phyloP scores from a whole-genome alignment of 139 green algal genomes.

The Chlorella sp. region DNA sequence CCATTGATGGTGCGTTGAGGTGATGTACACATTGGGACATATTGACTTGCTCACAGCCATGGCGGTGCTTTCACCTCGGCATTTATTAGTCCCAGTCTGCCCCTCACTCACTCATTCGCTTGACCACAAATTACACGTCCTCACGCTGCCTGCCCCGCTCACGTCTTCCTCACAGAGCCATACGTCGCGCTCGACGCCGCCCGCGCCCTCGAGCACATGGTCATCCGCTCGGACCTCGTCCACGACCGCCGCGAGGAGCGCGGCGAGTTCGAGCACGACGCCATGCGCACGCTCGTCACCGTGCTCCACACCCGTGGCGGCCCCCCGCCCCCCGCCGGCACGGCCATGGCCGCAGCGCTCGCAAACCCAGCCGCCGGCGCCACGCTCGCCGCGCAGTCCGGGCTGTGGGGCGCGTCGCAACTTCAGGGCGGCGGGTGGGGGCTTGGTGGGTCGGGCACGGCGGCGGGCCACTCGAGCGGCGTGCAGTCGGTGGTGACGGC shows the following conservation, averaged over 20 bases:
- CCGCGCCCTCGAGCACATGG: slow-evolving; percentile 12
- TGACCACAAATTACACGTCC: too few relatives aligned
- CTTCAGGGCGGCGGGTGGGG: slow-evolving; percentile 1
- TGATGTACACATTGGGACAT: too few relatives aligned
- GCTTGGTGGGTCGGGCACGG: not conserved
- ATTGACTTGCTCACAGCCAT: too few relatives aligned
- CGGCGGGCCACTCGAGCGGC: not conserved
- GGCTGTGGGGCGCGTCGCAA: not conserved
- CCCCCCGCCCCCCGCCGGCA: too few relatives aligned
- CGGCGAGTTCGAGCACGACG: slow-evolving; percentile 8
- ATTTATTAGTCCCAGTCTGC: too few relatives aligned
- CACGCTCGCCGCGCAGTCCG: not conserved
- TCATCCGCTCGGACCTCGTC: slow-evolving; percentile 1
- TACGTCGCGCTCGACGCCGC: slow-evolving; percentile 13
- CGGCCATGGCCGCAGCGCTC: not conserved
- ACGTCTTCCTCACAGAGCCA: too few relatives aligned
- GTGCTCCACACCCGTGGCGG: not conserved
- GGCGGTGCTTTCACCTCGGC: too few relatives aligned
- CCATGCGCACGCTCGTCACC: slow-evolving; percentile 2
- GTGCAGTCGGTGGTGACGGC: not conserved
- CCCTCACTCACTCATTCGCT: too few relatives aligned
- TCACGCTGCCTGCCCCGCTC: too few relatives aligned
- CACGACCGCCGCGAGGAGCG: slow-evolving; percentile 2
- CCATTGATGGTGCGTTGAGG: slow-evolving; percentile 13
- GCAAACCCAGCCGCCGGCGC: not conserved